A percentile compares a stretch with the other conserved stretches of the same genome.
Conservation (phyloP, 2,329 filamentous ascomycete species). For the Penicillium sclerotigenum region DNA sequence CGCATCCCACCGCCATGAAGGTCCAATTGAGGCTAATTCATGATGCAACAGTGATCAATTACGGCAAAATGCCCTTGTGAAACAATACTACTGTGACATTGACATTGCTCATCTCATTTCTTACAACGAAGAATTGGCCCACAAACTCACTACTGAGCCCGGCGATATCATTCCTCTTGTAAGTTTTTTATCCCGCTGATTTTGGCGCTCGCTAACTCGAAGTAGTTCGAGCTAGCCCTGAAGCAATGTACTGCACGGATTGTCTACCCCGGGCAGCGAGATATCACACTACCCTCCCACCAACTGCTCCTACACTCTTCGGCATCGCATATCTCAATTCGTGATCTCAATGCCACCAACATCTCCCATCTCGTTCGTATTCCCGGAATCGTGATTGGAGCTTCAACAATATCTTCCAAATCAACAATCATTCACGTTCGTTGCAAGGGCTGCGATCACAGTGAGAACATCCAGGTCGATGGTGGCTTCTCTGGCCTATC, state of each 20-base stretch:
- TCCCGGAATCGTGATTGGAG: slow-evolving; percentile 95
- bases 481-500: slow-evolving; percentile 86
- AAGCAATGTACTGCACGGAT: slow-evolving; percentile 91
- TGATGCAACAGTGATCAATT: slow-evolving; percentile 72
- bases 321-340: slow-evolving; percentile 85
- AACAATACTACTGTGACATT: slow-evolving; percentile 93
- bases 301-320: slow-evolving; percentile 93
- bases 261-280: slow-evolving; percentile 72
- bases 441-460: slow-evolving; percentile 79
- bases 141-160: slow-evolving; percentile 83
- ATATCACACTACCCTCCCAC: slow-evolving; percentile 76
- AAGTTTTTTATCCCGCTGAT: slow-evolving; percentile 30
- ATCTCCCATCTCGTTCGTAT: slow-evolving; percentile 95
- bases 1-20: slow-evolving; percentile 19
- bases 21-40: slow-evolving; percentile 2
- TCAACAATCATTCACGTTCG: slow-evolving; percentile 81
- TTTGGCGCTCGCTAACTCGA: slow-evolving; percentile 3
- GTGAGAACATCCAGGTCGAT: slow-evolving; percentile 66
- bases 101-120: slow-evolving; percentile 94
- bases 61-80: slow-evolving; percentile 87
- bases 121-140: slow-evolving; percentile 91
- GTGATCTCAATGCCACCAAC: slow-evolving; percentile 86
- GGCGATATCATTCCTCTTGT: slow-evolving; percentile 90
- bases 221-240: slow-evolving; percentile 82
- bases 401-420: slow-evolving; percentile 94